Evolutionary conservation across 2,329 filamentous ascomycete species (phyloP), one percentile per base, ranked within the genome.

Genomic region (Aspergillus persii): DNA sequence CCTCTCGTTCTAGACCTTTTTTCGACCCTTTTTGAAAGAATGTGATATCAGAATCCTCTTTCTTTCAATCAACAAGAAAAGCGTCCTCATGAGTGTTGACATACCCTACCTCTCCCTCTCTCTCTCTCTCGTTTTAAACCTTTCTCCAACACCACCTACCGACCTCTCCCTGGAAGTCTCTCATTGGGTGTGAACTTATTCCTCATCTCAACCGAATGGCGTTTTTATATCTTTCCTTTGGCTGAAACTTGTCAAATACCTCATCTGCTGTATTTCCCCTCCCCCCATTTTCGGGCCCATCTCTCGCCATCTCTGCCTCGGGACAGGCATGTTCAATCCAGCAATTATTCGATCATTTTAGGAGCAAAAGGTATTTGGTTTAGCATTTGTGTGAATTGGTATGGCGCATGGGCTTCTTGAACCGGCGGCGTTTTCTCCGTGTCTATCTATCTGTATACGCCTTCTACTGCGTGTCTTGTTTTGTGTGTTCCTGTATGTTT

Each of bases 181-280:
- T 41, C 15, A 47, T 47, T 47, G 18, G 41, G 36, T 41, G 36
- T 41, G 15, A 41, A 18, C 15, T 47, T 47, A 9, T 15, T 47
- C 41, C 18, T 46, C 26, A 47, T 47, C 44, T 47, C 44, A 47
- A 47, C 44, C 18, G 8, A 27, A 23, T 47, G 44, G 44, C 44
- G 41, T 46, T 53, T 33, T 18, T 12, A 50, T 33, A n/a, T 18
- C 15, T 50, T 27, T 18, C 18, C 15, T 33, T 49, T 6, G 49
- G 27, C 18, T 12, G 3, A 49, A 56, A 53, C 55, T 47, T 31
- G 52, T 63, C 61, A 30, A 15, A 50, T 49, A 30, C 44, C 33
- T 57, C 8, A 62, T 63, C 58, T 56, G 54, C 50, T 31, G 27
- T 53, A 36, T 29, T 46, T 36, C 56, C 53, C 50, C 48, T 51